A percentile compares a stretch with the other conserved stretches of the same genome.
These are phyloP conservation scores for Hymenoscyphus scutula DNA, from an alignment of 2,329 filamentous ascomycete genomes.

Conservation along the genomic window DNA sequence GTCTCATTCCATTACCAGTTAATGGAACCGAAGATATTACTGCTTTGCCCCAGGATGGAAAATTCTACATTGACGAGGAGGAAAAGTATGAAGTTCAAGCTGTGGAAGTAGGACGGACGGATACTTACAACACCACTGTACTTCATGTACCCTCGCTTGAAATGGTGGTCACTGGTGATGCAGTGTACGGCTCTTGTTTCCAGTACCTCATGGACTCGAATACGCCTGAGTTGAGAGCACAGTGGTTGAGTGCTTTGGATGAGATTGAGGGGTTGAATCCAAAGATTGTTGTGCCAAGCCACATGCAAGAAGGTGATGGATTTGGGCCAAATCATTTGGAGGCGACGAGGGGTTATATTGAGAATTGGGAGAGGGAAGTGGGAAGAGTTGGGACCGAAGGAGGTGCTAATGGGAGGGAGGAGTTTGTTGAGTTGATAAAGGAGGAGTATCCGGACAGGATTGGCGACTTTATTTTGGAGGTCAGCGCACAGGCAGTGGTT, in stretches of 20 bases:
- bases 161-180: constrained; percentile 41
- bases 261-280: background rate
- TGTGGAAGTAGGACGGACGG: constrained; percentile 28
- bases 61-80: constrained; percentile 26
- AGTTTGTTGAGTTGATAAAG: background rate
- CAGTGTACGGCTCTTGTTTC: constrained; percentile 40
- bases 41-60: constrained; percentile 15
- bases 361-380: background rate
- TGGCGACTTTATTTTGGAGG: background rate
- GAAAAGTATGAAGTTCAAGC: constrained; percentile 20
- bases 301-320: background rate
- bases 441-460: background rate
- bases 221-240: constrained; percentile 22
- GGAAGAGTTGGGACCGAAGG: background rate
- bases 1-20: constrained; percentile 23
- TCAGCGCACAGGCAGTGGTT: constrained; percentile 1
- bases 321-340: background rate
- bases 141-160: constrained; percentile 38
- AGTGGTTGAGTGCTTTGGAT: background rate
- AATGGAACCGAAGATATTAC: constrained; percentile 18
- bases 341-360: background rate
- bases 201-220: constrained; percentile 39
- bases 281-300: constrained; percentile 2
- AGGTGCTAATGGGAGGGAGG: background rate
- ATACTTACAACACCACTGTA: constrained; percentile 35